Base-by-base conservation (phyloP, 2,329 filamentous ascomycete species). In the Rutstroemia sp. region DNA sequence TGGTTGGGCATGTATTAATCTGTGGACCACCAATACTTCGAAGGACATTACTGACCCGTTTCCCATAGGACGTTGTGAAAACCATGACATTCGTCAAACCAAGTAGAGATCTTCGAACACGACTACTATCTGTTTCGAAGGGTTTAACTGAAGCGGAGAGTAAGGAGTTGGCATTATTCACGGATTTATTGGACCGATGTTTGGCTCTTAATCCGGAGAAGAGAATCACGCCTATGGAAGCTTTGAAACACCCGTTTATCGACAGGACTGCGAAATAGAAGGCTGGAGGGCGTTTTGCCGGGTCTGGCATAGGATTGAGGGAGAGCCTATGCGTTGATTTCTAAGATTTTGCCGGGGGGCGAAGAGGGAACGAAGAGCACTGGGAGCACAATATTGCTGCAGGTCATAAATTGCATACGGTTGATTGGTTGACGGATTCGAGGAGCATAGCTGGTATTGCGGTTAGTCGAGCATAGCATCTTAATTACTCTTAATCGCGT, bases 161-260 rank as follows among this genome's bases (percentile, higher is more conserved):
- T 41, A 87, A 86, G 70, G 90, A 96, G 66, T 75, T 96, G 60
- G 85, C 87, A 58, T 78, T 87, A 53, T 96, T 99, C 71, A 79
- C 90, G 63, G 92, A 97, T 71, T 75, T 99, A 49, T 74, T 99
- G 57, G 92, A 96, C 68, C 86, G 88, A 55, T 97, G 92, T 69
- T 77, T 99, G 61, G 84, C 86, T 58, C 79, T 97, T 62, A 96
- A 97, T 68, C 90, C 92, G 0, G 92, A 96, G 70, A 95, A 95
- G 77, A 82, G 94, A 61, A 88, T 94, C 66, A 92, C 88, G 48
- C 89, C 94, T 0, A 77, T 80, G 14, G 92, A 97, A 67, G 94
- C 94, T 49, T 75, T 97, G 65, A 86, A 85, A 68, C 92, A 97
- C 75, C 88, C 88, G 1, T 97, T 97, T 72, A 90, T 97, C 46